These are phyloP conservation scores for Fusarium abutilonis DNA, from an alignment of 2,329 filamentous ascomycete species.

Conservation along the genomic window DNA sequence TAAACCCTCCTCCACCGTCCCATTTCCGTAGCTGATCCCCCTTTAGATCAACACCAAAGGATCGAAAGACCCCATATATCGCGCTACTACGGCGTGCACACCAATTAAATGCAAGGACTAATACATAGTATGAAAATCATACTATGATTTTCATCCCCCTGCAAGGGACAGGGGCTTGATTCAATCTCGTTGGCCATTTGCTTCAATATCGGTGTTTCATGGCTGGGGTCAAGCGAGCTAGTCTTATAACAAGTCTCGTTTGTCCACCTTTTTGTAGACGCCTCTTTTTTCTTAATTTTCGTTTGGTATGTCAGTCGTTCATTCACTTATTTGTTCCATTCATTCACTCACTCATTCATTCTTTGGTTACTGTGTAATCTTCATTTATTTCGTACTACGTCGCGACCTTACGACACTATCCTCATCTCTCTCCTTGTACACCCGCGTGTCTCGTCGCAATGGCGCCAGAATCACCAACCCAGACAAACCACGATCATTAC, in stretches of 20 bases:
- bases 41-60: conserved; percentile 20
- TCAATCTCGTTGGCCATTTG: conserved; percentile 8
- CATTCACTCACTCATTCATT: conserved; percentile 2
- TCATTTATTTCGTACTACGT: not conserved
- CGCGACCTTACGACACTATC: not conserved
- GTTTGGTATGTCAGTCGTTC: conserved; percentile 16
- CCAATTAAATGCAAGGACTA: conserved; percentile 25
- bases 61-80: conserved; percentile 11
- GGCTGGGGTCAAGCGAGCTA: conserved; percentile 10
- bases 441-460: conserved; percentile 13
- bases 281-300: conserved; percentile 4
- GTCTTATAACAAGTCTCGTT: conserved; percentile 19
- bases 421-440: not conserved
- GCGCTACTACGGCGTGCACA: not conserved
- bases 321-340: conserved; percentile 3
- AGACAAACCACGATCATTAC: conserved; percentile 29
- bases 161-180: conserved; percentile 19
- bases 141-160: not conserved
- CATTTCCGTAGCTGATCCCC: conserved; percentile 25
- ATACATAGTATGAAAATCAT: conserved; percentile 3
- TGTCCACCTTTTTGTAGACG: conserved; percentile 5
- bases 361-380: conserved; percentile 17
- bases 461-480: conserved; percentile 40
- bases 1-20: not conserved
- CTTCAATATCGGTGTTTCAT: conserved; percentile 19